Percentiles rank a stretch among this genome's conserved stretches.
phyloP scores from a whole-genome alignment of 768 basidiomycete species.

The Trametes gibbosa region DNA sequence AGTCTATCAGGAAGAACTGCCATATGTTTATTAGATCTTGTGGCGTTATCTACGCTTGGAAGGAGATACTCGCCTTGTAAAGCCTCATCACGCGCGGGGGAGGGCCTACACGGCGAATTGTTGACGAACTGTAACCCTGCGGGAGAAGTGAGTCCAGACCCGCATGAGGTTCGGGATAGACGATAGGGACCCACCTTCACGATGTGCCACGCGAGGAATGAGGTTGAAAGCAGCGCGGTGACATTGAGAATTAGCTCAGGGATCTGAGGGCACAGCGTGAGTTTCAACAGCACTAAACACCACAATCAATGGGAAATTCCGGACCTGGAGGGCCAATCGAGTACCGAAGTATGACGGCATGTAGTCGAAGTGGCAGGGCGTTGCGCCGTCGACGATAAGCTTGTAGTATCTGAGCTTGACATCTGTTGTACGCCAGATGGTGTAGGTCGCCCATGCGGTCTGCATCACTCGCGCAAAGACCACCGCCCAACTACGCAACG shows the following conservation, averaged over 20 bases:
- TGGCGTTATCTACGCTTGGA: neutral
- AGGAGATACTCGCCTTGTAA: conserved; percentile 39
- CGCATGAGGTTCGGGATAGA: neutral
- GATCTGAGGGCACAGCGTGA: conserved; percentile 34
- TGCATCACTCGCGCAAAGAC: conserved; percentile 45
- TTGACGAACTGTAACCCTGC: conserved; percentile 45
- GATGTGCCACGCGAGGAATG: conserved; percentile 45
- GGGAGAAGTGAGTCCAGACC: neutral
- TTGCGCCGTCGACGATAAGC: conserved; percentile 37
- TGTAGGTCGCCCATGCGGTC: conserved; percentile 51
- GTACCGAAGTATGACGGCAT: conserved; percentile 43
- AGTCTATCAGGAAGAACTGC: conserved; percentile 55
- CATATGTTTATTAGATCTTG: neutral
- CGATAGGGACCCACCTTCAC: conserved; percentile 33
- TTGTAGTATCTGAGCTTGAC: conserved; percentile 35
- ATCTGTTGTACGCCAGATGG: conserved; percentile 44
- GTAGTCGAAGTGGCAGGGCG: conserved; percentile 49
- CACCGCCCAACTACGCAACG: conserved; percentile 41
- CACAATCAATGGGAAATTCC: conserved; percentile 1
- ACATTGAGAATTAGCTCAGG: conserved; percentile 46
- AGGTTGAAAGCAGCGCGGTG: conserved; percentile 41
- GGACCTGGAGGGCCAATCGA: conserved; percentile 43
- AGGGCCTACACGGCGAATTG: conserved; percentile 53
- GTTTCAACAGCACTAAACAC: neutral
- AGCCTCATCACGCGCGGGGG: conserved; percentile 48